Evolutionary conservation across 495 filamentous ascomycete species (phyloP), one percentile per base, ranked within the genome.

Genomic region (Aspergillus ostianus): DNA sequence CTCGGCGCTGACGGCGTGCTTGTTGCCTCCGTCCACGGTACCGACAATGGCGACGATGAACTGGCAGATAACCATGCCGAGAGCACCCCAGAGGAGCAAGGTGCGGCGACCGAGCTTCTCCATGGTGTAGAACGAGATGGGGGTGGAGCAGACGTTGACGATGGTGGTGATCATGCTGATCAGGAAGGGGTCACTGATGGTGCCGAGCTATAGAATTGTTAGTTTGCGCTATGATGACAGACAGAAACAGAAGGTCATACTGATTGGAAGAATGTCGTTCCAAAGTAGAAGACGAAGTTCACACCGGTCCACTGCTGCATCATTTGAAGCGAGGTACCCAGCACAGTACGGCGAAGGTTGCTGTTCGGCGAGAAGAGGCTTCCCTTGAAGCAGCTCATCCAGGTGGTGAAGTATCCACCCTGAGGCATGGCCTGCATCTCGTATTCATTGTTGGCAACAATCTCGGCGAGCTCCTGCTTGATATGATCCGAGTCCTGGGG

Each of bases 211-310:
- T 21, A 6, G 17, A 0, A 26, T 0, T 29, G 20, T 32, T 49
- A 48, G 27, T 19, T 20, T 30, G 9, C 6, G 20, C 45, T 21
- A 47, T 4, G 7, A 23, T 12, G 6, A 21, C 4, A 26, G 4
- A 41, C 6, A 7, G 13, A 12, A 30, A 6, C 0, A 26, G 19
- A 32, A 15, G 32, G 21, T 56, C 62, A 17, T 60, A 68, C 65
- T 48, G 61, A 63, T n/a, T 84, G 73, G 77, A 94, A 89, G 84
- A 93, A 93, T 53, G 86, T 83, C 27, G 89, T 91, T 48, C 87
- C 87, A 73, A 89, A 94, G 81, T 93, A 96, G 84, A 95, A 93
- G 77, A 95, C 87, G 79, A 94, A 93, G 82, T 95, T 94, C 76
- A 95, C 86, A 77, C 90, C 90, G 26, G 90, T 87, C 79, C 93